Conservation (phyloP, 208 protist species). For the Borovskyia barvae region DNA sequence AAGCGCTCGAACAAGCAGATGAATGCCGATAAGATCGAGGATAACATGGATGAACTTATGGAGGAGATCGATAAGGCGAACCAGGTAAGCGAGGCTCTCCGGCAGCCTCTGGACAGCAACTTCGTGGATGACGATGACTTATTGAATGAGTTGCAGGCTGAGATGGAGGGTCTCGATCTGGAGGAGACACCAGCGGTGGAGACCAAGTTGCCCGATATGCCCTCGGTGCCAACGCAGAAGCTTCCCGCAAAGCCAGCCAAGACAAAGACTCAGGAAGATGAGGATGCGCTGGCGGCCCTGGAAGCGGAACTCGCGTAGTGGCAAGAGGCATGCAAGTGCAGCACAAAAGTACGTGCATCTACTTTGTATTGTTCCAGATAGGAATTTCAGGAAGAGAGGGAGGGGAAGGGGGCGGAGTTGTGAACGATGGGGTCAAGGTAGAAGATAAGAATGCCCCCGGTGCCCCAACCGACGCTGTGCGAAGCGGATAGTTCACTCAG, state of each 20-base stretch:
- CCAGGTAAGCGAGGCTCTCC: conserved; percentile 77
- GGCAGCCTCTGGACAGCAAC: conserved; percentile 76
- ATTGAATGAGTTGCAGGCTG: conserved; percentile 78
- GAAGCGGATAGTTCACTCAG: too few species aligned
- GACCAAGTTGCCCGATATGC: conserved; percentile 25
- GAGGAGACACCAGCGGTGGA: conserved; percentile 26
- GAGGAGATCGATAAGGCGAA: conserved; percentile 93
- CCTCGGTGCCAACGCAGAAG: conserved; percentile 24
- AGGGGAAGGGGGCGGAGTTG: too few species aligned
- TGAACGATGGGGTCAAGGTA: not conserved
- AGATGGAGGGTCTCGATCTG: conserved; percentile 41
- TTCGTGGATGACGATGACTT: conserved; percentile 85
- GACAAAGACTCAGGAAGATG: conserved; percentile 58
- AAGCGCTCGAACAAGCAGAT: conserved; percentile 82
- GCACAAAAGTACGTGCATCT: not conserved
- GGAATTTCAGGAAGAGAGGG: too few species aligned
- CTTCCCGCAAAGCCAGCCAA: conserved; percentile 42
- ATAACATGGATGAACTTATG: conserved; percentile 85
- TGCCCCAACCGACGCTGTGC: too few species aligned
- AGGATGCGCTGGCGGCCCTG: conserved; percentile 64
- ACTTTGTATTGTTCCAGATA: too few species aligned
- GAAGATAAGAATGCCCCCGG: conserved; percentile 4
- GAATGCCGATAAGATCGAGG: conserved; percentile 86
- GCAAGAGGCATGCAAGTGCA: not conserved
- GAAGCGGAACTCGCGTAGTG: conserved; percentile 70